Evolutionary conservation across 1,284 basidiomycete species (phyloP), one percentile per base, ranked within the genome.

Genomic region (Sanghuangporus baumii): DNA sequence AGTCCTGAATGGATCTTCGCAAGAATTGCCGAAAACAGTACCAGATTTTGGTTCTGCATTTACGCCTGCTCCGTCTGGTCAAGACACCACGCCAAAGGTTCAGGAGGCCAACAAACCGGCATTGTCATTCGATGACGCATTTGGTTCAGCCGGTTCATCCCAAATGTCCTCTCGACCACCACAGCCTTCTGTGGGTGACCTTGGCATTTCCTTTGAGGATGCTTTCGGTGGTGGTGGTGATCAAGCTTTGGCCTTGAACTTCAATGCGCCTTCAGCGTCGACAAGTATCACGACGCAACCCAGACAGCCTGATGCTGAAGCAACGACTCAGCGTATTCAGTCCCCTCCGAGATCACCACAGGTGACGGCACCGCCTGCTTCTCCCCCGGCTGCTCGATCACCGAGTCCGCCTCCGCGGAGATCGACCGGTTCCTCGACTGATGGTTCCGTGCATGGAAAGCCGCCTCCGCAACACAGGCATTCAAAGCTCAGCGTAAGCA

Each of bases 401-500:
- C 66, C 67, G 55, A 80, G 81, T 1, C 79, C 82, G 3, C 76
- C 78, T n/a, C 77, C 79, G 37, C 75, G 86, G 26, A 73, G 79
- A 12, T 85, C 85, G 6, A 85, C 83, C 2, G 83, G 81, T 2
- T 84, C 84, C 0, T 80, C 81, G 3, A 83, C 81, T 61, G 85
- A 85, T 74, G 74, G 51, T 55, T 60, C 51, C 51, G 52, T n/a
- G 72, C 78, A 36, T 66, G 71, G 52, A 70, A 88, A 83, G 67
- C 69, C 74, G 63, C 76, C 80, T 41, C 78, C 80, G 55, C 74
- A 79, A 14, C 72, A 79, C 52, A 80, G 83, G 66, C 82, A 83
- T 68, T 89, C 88, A 36, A 90, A 89, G 71, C 75, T 90, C 61
- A 91, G 87, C 68, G 90, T 91, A 76, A 77, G 87, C 80, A 23